These are phyloP conservation scores for Blastobotrys muscicola DNA, from an alignment of 805 yeast genomes.

Conservation along the genomic window DNA sequence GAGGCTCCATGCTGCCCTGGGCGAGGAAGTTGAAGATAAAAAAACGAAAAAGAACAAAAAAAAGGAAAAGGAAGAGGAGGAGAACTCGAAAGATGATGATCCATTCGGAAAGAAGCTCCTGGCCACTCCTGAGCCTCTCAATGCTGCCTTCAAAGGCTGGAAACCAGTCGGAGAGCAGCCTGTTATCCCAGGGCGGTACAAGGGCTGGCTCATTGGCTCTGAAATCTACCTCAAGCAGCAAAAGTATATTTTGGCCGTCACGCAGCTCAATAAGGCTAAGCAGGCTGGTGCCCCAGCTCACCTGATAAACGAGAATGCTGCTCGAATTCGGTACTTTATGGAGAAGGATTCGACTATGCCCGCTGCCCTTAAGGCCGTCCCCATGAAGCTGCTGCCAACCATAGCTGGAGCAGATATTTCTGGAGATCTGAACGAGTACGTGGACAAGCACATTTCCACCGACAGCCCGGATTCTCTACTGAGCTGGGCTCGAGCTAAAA, in stretches of 20 bases:
- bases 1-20: constrained; percentile 23
- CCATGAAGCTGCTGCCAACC: constrained; percentile 12
- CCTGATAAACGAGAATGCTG: constrained; percentile 25
- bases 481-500: constrained; percentile 22
- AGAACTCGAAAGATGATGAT: constrained; percentile 32
- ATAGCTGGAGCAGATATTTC: constrained; percentile 3
- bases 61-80: constrained; percentile 33
- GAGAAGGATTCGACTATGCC: constrained; percentile 33
- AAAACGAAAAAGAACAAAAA: constrained; percentile 32
- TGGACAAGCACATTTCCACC: constrained; percentile 17
- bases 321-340: constrained; percentile 27
- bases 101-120: constrained; percentile 39
- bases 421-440: constrained; percentile 19
- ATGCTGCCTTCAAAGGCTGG: constrained; percentile 33
- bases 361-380: constrained; percentile 32
- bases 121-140: constrained; percentile 32
- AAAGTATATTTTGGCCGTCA: constrained; percentile 45
- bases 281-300: constrained; percentile 28
- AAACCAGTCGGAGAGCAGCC: constrained; percentile 27
- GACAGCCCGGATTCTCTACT: constrained; percentile 10
- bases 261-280: constrained; percentile 38
- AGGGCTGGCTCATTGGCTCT: constrained; percentile 39
- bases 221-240: constrained; percentile 35
- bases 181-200: constrained; percentile 11
- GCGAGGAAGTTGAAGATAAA: constrained; percentile 25